Conservation (phyloP, 169 alveolate species). For the Theileria parva region DNA sequence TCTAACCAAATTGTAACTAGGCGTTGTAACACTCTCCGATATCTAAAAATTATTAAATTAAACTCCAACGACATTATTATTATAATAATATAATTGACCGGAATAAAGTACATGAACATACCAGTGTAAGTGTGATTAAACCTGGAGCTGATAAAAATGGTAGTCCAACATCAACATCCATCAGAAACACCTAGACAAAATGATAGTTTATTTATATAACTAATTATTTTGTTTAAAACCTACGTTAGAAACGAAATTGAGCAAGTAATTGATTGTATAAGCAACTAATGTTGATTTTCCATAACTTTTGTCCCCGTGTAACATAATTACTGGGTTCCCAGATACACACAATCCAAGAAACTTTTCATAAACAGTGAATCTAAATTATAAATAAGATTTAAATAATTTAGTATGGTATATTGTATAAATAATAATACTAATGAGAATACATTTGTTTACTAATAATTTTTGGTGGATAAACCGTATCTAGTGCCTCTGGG, state of each 20-base stretch:
- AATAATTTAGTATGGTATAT: neutral
- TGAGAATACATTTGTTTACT: constrained; percentile 25
- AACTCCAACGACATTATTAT: neutral
- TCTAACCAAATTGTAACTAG: constrained; percentile 28
- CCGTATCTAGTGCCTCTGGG: neutral
- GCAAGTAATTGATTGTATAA: constrained; percentile 47
- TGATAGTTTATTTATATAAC: neutral
- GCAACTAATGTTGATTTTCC: constrained; percentile 54
- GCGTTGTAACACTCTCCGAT: constrained; percentile 30
- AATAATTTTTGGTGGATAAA: constrained; percentile 13
- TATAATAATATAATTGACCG: no score
- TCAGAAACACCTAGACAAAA: constrained; percentile 25
- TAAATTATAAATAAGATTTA: constrained; percentile 4
- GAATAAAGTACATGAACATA: neutral
- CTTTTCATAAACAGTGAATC: neutral
- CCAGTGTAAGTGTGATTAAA: constrained; percentile 32
- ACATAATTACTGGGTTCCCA: constrained; percentile 46
- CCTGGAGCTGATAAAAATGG: constrained; percentile 61
- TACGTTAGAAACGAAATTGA: constrained; percentile 37
- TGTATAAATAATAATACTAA: neutral
- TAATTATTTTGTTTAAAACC: neutral
- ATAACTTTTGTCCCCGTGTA: constrained; percentile 60
- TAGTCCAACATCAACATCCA: constrained; percentile 66
- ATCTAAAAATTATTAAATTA: neutral
- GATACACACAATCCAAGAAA: constrained; percentile 26